phyloP scores from a whole-genome alignment of 441 rosid genomes.

The Manihot esculenta region DNA sequence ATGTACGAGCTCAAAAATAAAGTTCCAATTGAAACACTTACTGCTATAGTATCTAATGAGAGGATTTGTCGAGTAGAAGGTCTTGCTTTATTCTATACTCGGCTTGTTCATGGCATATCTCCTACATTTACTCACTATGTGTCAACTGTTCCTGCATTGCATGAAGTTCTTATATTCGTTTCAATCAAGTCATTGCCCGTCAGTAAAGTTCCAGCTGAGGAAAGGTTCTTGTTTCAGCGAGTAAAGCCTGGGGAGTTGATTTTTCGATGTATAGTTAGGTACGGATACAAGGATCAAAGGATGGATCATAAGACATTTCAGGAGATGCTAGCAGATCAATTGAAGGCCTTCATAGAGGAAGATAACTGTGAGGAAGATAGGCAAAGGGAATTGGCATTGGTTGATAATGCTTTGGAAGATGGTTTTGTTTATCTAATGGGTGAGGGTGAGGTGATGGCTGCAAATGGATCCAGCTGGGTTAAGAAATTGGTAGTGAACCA shows the following conservation, averaged over 20 bases:
- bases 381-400: background rate
- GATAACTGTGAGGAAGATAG: background rate
- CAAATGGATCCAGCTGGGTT: background rate
- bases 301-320: conserved; percentile 12
- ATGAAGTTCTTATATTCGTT: conserved; percentile 28
- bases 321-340: conserved; percentile 6
- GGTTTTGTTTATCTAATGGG: conserved; percentile 27
- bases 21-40: conserved; percentile 17
- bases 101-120: conserved; percentile 28
- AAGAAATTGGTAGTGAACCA: conserved; percentile 19
- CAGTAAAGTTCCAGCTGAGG: conserved; percentile 8
- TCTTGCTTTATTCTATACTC: conserved; percentile 27
- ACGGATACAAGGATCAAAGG: conserved; percentile 19
- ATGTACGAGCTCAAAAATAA: conserved; percentile 29
- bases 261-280: conserved; percentile 23
- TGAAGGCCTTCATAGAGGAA: conserved; percentile 17
- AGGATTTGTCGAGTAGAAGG: conserved; percentile 20
- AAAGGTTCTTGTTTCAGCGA: conserved; percentile 28
- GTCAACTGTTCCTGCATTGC: conserved; percentile 23
- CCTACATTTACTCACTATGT: conserved; percentile 28
- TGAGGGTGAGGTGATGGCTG: conserved; percentile 20
- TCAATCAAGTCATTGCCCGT: conserved; percentile 17
- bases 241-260: conserved; percentile 12
- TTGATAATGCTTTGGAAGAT: conserved; percentile 17
- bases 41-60: conserved; percentile 11